These are phyloP conservation scores for Xylaria flabelliformis DNA, from an alignment of 495 filamentous ascomycete genomes.

Conservation along the genomic window DNA sequence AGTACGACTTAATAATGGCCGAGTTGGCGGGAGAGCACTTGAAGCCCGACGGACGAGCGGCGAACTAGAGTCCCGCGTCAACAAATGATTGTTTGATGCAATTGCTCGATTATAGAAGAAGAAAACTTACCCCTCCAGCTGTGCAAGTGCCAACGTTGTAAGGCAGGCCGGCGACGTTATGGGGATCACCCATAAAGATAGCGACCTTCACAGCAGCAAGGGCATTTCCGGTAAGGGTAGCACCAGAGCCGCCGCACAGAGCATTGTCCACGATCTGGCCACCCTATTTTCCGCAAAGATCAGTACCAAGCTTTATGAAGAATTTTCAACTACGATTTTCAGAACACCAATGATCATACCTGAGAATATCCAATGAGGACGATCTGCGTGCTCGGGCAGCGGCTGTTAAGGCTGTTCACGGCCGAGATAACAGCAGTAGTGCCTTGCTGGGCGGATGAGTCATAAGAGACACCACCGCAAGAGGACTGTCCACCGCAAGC, in stretches of 20 bases:
- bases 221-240: slow-evolving; percentile 55
- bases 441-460: slow-evolving; percentile 58
- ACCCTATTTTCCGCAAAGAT: slow-evolving; percentile 47
- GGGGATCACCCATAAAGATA: slow-evolving; percentile 69
- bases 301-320: slow-evolving; percentile 4
- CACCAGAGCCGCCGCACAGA: slow-evolving; percentile 64
- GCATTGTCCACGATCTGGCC: slow-evolving; percentile 70
- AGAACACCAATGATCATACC: background rate
- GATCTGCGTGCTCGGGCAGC: slow-evolving; percentile 64
- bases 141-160: slow-evolving; percentile 69
- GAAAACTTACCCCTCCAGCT: slow-evolving; percentile 60
- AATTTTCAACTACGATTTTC: background rate
- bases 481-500: slow-evolving; percentile 59
- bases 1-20: slow-evolving; percentile 66
- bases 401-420: slow-evolving; percentile 59
- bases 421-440: slow-evolving; percentile 60
- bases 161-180: slow-evolving; percentile 56
- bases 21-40: slow-evolving; percentile 56
- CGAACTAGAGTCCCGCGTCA: slow-evolving; percentile 51
- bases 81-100: background rate
- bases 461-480: slow-evolving; percentile 61
- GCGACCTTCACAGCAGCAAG: slow-evolving; percentile 62
- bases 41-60: slow-evolving; percentile 61
- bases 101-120: background rate
- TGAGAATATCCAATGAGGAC: slow-evolving; percentile 66